A percentile compares a stretch with the other conserved stretches of the same genome.
phyloP scores from a whole-genome alignment of 805 yeast genomes.

The Starmerella geochares region DNA sequence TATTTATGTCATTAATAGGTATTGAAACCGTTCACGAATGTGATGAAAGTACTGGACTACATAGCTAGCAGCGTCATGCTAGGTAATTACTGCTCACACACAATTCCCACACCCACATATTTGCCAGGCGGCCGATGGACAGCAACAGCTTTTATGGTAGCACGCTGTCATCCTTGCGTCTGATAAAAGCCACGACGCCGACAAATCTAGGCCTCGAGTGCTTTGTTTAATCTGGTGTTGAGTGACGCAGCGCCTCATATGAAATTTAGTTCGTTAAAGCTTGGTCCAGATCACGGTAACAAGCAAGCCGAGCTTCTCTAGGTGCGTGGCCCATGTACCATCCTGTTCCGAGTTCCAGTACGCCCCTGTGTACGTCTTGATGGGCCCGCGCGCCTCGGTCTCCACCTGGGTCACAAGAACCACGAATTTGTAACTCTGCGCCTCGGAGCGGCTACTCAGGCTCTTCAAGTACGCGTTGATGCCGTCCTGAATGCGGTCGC shows the following conservation, averaged over 20 bases:
- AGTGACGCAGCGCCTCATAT: too few species aligned
- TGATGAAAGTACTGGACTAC: too few species aligned
- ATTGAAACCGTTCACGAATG: too few species aligned
- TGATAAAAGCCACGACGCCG: too few species aligned
- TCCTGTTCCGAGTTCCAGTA: slow-evolving; percentile 27
- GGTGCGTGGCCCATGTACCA: slow-evolving; percentile 22
- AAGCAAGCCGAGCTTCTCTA: slow-evolving; percentile 10
- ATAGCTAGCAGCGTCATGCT: too few species aligned
- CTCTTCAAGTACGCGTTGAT: slow-evolving; percentile 11
- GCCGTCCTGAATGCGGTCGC: slow-evolving; percentile 8
- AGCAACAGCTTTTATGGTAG: too few species aligned
- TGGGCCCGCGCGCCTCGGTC: slow-evolving; percentile 16
- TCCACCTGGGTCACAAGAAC: slow-evolving; percentile 19
- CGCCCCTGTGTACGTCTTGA: slow-evolving; percentile 23
- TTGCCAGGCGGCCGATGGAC: too few species aligned
- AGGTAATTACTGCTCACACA: too few species aligned
- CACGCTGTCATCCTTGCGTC: too few species aligned
- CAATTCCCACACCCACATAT: too few species aligned
- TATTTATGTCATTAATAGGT: neutral
- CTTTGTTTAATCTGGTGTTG: too few species aligned
- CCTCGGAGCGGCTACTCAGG: slow-evolving; percentile 17
- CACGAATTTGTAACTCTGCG: slow-evolving; percentile 22
- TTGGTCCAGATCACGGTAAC: slow-evolving; percentile 23
- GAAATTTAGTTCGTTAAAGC: neutral
- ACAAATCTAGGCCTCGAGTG: too few species aligned